Conservation (phyloP, 2,329 filamentous ascomycete genomes). For the Colletotrichum lini region DNA sequence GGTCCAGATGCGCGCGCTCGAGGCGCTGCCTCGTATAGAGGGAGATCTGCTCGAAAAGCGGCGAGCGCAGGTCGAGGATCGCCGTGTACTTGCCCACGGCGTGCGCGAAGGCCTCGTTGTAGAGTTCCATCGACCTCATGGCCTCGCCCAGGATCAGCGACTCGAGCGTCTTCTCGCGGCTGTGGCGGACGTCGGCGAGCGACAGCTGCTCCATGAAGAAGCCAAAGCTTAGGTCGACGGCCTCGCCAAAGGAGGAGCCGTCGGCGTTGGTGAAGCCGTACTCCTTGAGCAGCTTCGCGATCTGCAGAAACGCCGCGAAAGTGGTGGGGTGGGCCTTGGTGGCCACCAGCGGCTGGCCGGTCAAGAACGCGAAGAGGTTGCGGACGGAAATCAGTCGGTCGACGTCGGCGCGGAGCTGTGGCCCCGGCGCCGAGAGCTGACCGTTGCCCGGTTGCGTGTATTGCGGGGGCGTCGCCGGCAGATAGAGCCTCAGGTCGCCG, state of each 20-base stretch:
- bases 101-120: slow-evolving; percentile 93
- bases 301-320: slow-evolving; percentile 68
- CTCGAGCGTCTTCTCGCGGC: slow-evolving; percentile 90
- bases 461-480: slow-evolving; percentile 61
- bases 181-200: slow-evolving; percentile 84
- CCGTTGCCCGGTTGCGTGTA: slow-evolving; percentile 49
- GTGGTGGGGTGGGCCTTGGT: slow-evolving; percentile 66
- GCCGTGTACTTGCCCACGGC: slow-evolving; percentile 88
- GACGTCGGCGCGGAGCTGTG: slow-evolving; percentile 56
- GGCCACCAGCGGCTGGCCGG: slow-evolving; percentile 73
- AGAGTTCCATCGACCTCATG: slow-evolving; percentile 85
- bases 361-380: slow-evolving; percentile 77
- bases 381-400: slow-evolving; percentile 72
- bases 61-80: slow-evolving; percentile 75
- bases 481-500: slow-evolving; percentile 66
- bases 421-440: slow-evolving; percentile 53
- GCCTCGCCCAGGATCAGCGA: slow-evolving; percentile 90
- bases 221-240: slow-evolving; percentile 76
- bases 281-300: slow-evolving; percentile 68
- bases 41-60: slow-evolving; percentile 80
- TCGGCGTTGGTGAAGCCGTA: slow-evolving; percentile 72
- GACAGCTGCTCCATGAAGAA: slow-evolving; percentile 83
- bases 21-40: slow-evolving; percentile 82
- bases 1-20: slow-evolving; percentile 84
- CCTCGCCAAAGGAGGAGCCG: slow-evolving; percentile 71